These are phyloP conservation scores for Acacia confusa DNA, from an alignment of 306 rosid genomes.

Conservation along the genomic window DNA sequence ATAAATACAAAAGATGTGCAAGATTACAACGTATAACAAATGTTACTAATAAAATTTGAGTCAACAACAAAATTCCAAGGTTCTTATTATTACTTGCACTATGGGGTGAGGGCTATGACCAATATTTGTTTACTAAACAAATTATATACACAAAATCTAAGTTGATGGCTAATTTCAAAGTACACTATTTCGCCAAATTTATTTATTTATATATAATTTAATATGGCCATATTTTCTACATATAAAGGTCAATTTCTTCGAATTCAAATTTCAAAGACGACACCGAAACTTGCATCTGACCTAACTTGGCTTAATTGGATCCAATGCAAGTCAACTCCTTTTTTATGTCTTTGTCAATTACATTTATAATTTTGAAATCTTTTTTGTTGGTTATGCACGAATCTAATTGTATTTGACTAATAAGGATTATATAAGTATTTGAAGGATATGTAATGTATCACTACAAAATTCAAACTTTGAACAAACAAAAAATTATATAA, in stretches of 20 bases:
- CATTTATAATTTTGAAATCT: background rate
- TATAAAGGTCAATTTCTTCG: slow-evolving; percentile 27
- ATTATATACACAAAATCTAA: background rate
- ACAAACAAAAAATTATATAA: background rate
- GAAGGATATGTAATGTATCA: background rate
- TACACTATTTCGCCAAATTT: background rate
- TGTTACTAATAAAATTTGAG: slow-evolving; percentile 12
- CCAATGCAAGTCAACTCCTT: slow-evolving; percentile 3
- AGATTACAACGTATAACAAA: slow-evolving; percentile 37
- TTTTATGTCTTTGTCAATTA: background rate
- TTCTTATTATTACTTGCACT: slow-evolving; percentile 12
- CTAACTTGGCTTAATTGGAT: background rate
- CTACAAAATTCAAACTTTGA: background rate
- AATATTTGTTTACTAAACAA: background rate
- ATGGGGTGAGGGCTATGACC: background rate
- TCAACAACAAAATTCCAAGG: slow-evolving; percentile 27
- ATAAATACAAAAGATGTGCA: slow-evolving; percentile 7
- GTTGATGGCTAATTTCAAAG: background rate
- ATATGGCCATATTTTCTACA: background rate
- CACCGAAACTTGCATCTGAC: slow-evolving; percentile 7
- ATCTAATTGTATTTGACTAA: background rate
- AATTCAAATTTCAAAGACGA: background rate
- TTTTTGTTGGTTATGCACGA: background rate
- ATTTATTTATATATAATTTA: background rate
- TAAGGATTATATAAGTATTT: background rate